These are phyloP conservation scores for Priceomyces castillae DNA, from an alignment of 805 yeast species.

Conservation along the genomic window DNA sequence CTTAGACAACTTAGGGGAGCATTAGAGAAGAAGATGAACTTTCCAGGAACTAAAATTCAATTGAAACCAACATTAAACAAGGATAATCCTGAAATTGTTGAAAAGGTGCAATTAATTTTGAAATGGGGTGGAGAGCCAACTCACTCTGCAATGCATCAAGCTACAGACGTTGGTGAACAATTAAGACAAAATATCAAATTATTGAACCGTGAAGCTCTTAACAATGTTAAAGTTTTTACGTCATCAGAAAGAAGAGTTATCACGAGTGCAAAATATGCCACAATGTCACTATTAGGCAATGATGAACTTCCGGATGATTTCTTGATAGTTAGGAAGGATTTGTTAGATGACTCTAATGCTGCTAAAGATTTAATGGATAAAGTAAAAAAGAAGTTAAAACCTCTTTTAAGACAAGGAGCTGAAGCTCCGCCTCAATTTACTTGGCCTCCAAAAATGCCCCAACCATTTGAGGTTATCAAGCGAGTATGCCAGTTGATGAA, in stretches of 20 bases:
- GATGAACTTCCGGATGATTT: conserved; percentile 66
- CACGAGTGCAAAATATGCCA: conserved; percentile 86
- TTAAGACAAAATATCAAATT: conserved; percentile 87
- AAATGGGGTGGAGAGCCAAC: conserved; percentile 99
- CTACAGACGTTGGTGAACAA: conserved; percentile 93
- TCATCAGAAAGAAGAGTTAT: conserved; percentile 94
- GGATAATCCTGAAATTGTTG: conserved; percentile 65
- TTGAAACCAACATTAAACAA: conserved; percentile 78
- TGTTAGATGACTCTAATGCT: conserved; percentile 94
- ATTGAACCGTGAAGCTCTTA: conserved; percentile 77
- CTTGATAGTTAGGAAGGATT: conserved; percentile 79
- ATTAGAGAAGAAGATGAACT: conserved; percentile 78
- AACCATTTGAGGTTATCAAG: conserved; percentile 90
- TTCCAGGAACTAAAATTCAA: conserved; percentile 97
- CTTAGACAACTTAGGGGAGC: conserved; percentile 76
- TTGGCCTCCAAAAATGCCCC: conserved; percentile 98
- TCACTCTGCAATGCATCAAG: conserved; percentile 93
- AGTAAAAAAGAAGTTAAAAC: conserved; percentile 94
- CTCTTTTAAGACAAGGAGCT: conserved; percentile 88
- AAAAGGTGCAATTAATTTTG: conserved; percentile 90
- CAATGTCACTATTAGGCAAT: conserved; percentile 59
- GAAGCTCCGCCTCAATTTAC: conserved; percentile 97
- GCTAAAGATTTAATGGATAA: conserved; percentile 98
- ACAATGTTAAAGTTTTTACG: conserved; percentile 82
- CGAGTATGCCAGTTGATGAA: conserved; percentile 95